Percentiles rank a stretch among this genome's conserved stretches.
phyloP scores from a whole-genome alignment of 306 rosid genomes.

The Trichosanthes cucumerina region DNA sequence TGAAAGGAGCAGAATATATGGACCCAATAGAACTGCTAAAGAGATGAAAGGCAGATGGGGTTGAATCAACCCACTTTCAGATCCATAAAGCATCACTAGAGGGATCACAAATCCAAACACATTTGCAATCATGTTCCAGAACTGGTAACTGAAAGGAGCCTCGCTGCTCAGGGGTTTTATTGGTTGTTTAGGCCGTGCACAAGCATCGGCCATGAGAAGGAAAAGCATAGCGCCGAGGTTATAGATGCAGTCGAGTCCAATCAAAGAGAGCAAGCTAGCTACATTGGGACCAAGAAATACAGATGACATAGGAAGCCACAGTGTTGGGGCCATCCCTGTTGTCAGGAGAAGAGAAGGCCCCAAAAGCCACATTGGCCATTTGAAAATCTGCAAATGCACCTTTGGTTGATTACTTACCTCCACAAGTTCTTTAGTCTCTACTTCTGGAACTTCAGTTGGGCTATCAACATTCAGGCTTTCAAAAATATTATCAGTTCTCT shows the following conservation, averaged over 20 bases:
- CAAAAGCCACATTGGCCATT: slow-evolving; percentile 89
- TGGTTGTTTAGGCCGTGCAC: slow-evolving; percentile 50
- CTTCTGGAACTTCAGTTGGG: slow-evolving; percentile 28
- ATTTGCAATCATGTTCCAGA: slow-evolving; percentile 75
- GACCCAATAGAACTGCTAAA: slow-evolving; percentile 59
- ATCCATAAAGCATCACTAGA: slow-evolving; percentile 41
- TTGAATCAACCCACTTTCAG: slow-evolving; percentile 49
- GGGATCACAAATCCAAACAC: slow-evolving; percentile 61
- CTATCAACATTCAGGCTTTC: slow-evolving; percentile 39
- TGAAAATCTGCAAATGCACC: slow-evolving; percentile 44
- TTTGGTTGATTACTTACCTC: slow-evolving; percentile 28
- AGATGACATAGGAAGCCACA: slow-evolving; percentile 82
- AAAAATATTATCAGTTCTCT: slow-evolving; percentile 35
- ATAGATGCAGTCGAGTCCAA: slow-evolving; percentile 84
- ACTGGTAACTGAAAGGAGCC: slow-evolving; percentile 80
- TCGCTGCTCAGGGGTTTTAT: slow-evolving; percentile 42
- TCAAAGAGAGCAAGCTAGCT: slow-evolving; percentile 76
- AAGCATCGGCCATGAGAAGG: slow-evolving; percentile 89
- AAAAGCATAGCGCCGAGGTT: slow-evolving; percentile 85
- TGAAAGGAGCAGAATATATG: slow-evolving; percentile 65
- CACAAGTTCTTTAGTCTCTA: slow-evolving; percentile 20
- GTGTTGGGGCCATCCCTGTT: slow-evolving; percentile 81
- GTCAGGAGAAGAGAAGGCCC: slow-evolving; percentile 75
- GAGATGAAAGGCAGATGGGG: slow-evolving; percentile 63
- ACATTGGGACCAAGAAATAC: slow-evolving; percentile 69